Evolutionary conservation across 2,329 filamentous ascomycete genomes (phyloP).

Genomic region (Emmonsia crescens): DNA sequence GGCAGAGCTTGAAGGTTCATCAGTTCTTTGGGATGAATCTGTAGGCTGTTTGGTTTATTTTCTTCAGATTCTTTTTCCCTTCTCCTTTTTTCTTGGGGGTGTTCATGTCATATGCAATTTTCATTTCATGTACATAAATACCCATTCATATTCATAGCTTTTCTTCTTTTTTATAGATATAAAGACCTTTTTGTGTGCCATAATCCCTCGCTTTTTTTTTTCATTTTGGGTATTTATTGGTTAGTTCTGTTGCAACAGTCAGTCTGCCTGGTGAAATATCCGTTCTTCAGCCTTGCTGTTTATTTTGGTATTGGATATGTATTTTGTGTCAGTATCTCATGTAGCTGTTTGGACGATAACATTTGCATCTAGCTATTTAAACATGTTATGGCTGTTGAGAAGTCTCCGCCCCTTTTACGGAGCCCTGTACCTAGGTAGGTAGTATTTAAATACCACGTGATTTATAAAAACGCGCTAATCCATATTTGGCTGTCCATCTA

Average conservation of each 20-base stretch:
- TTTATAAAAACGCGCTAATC: not conserved
- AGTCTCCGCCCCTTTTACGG: not conserved
- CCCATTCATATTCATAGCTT: not conserved
- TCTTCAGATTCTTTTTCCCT: conserved; percentile 5
- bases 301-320: not conserved
- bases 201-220: not conserved
- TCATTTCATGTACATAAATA: not conserved
- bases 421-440: too few relatives aligned
- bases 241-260: too few relatives aligned
- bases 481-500: not conserved
- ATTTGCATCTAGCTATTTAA: not conserved
- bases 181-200: not conserved
- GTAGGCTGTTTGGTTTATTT: conserved; percentile 35
- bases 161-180: not conserved
- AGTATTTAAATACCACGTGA: not conserved
- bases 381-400: not conserved
- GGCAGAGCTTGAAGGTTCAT: conserved; percentile 78
- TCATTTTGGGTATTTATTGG: not conserved
- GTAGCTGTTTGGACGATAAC: not conserved
- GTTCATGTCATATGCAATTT: not conserved
- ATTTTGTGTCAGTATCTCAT: not conserved
- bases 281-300: not conserved
- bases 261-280: not conserved
- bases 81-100: not conserved
- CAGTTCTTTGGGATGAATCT: conserved; percentile 94